These are phyloP conservation scores for Diplodia sapinea DNA, from an alignment of 2,329 filamentous ascomycete species.

Conservation along the genomic window DNA sequence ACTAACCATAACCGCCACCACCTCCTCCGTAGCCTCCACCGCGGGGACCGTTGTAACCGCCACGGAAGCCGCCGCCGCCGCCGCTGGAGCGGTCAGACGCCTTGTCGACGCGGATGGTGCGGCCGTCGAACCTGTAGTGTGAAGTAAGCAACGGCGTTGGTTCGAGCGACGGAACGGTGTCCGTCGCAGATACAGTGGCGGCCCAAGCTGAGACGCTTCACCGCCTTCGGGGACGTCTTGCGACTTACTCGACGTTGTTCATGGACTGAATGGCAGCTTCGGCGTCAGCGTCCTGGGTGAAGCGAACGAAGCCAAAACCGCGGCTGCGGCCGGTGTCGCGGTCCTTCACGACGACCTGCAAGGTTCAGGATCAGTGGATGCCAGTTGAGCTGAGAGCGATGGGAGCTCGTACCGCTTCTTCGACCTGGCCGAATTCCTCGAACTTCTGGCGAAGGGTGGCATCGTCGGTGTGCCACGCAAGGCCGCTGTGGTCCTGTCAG, in stretches of 20 bases:
- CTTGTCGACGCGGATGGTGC: slow-evolving; percentile 93
- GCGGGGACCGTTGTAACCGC: slow-evolving; percentile 40
- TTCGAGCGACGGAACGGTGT: neutral
- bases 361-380: slow-evolving; percentile 17
- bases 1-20: slow-evolving; percentile 40
- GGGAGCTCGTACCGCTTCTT: slow-evolving; percentile 84
- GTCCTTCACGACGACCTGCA: slow-evolving; percentile 94
- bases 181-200: slow-evolving; percentile 22
- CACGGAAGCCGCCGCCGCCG: slow-evolving; percentile 46
- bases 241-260: slow-evolving; percentile 88
- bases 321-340: slow-evolving; percentile 95
- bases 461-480: slow-evolving; percentile 98
- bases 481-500: slow-evolving; percentile 68
- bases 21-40: slow-evolving; percentile 39
- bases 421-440: slow-evolving; percentile 85
- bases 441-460: slow-evolving; percentile 86
- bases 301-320: slow-evolving; percentile 96
- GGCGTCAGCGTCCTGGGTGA: slow-evolving; percentile 75
- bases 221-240: slow-evolving; percentile 22
- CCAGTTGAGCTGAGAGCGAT: neutral
- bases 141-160: slow-evolving; percentile 21
- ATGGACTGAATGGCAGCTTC: slow-evolving; percentile 76
- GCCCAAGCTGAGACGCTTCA: slow-evolving; percentile 27
- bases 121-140: slow-evolving; percentile 79
- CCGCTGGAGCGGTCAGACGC: slow-evolving; percentile 75